Percentiles rank a stretch among this genome's conserved stretches.
Conservation (phyloP, 2,329 filamentous ascomycete species). For the Arthroderma sp. region DNA sequence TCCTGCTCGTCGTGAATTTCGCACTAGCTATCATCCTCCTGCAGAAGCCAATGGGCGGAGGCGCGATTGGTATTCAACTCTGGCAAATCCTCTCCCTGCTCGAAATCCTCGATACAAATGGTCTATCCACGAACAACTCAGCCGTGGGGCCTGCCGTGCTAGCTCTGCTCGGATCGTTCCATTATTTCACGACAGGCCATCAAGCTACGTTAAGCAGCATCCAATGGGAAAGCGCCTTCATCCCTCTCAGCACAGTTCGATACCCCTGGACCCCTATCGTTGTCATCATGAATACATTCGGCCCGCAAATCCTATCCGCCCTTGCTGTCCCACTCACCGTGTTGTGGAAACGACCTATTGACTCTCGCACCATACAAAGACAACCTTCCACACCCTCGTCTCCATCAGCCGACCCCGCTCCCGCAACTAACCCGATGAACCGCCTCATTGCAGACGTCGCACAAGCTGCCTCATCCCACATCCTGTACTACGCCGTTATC, state of each 20-base stretch:
- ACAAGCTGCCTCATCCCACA: constrained; percentile 58
- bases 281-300: constrained; percentile 75
- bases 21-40: constrained; percentile 64
- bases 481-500: constrained; percentile 71
- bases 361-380: constrained; percentile 36
- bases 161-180: constrained; percentile 77
- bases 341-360: constrained; percentile 79
- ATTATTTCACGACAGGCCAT: constrained; percentile 97
- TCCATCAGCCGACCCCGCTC: neutral
- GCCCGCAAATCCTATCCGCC: constrained; percentile 71
- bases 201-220: constrained; percentile 77
- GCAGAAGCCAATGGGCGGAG: constrained; percentile 88
- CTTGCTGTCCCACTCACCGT: constrained; percentile 66
- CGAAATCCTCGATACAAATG: constrained; percentile 50
- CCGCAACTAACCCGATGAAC: constrained; percentile 16
- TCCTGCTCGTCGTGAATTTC: constrained; percentile 69
- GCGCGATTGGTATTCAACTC: constrained; percentile 65
- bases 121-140: constrained; percentile 43
- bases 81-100: constrained; percentile 76
- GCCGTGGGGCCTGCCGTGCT: constrained; percentile 74
- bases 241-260: constrained; percentile 65
- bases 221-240: constrained; percentile 93
- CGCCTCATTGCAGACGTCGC: constrained; percentile 54
- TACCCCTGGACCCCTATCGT: constrained; percentile 85
- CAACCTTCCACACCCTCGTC: too few species aligned